Conservation (phyloP, 345 rosid species). For the Hibiscus mutabilis region DNA sequence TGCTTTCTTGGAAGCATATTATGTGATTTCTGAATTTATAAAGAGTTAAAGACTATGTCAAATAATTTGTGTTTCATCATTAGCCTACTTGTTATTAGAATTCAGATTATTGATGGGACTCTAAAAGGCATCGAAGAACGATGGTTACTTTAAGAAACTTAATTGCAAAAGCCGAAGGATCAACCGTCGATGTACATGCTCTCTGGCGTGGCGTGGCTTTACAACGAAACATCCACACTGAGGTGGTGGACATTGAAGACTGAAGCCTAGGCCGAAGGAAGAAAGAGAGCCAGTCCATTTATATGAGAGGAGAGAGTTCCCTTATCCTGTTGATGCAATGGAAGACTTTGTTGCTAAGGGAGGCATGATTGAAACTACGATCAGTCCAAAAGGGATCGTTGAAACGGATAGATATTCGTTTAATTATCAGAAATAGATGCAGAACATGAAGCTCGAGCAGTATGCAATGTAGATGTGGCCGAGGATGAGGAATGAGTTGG, state of each 20-base stretch:
- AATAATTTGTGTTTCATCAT: background rate
- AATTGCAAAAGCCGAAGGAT: background rate
- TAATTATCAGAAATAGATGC: slow-evolving; percentile 54
- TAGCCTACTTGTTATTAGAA: background rate
- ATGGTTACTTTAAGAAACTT: background rate
- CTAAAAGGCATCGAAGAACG: background rate
- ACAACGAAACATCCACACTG: slow-evolving; percentile 74
- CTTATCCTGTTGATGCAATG: slow-evolving; percentile 90
- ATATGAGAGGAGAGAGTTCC: slow-evolving; percentile 70
- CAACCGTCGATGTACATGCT: background rate
- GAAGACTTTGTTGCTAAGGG: slow-evolving; percentile 80
- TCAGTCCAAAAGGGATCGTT: slow-evolving; percentile 61
- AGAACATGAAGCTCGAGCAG: slow-evolving; percentile 65
- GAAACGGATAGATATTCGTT: slow-evolving; percentile 45
- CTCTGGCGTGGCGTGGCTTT: slow-evolving; percentile 47
- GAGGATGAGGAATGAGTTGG: slow-evolving; percentile 86
- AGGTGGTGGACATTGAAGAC: slow-evolving; percentile 40
- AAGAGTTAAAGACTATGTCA: background rate
- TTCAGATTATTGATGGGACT: background rate
- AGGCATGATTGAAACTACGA: slow-evolving; percentile 66
- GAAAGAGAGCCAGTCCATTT: slow-evolving; percentile 69
- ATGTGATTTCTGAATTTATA: background rate
- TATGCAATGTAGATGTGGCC: slow-evolving; percentile 76
- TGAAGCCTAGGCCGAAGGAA: slow-evolving; percentile 47
- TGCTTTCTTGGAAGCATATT: background rate